These are phyloP conservation scores for Santalum album DNA, from an alignment of 164 flowering plant species.

Conservation along the genomic window DNA sequence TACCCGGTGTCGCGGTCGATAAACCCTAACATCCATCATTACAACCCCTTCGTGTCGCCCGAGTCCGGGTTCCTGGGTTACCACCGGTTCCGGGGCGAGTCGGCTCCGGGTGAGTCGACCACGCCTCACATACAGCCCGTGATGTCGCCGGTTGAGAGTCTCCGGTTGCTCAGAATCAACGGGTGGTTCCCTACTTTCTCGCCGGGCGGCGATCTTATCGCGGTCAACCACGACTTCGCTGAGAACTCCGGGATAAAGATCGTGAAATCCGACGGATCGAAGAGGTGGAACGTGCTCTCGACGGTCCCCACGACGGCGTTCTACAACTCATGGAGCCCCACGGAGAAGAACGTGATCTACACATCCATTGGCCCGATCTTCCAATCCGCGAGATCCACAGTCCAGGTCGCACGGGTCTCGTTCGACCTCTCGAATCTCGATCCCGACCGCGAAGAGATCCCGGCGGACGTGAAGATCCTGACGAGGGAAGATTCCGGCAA, in stretches of 20 bases:
- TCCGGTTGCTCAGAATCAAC: slow-evolving; percentile 47
- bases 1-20: slow-evolving; percentile 40
- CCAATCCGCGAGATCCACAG: slow-evolving; percentile 35
- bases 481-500: slow-evolving; percentile 68
- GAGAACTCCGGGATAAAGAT: slow-evolving; percentile 35
- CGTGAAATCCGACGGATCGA: slow-evolving; percentile 61
- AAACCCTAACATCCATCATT: slow-evolving; percentile 63
- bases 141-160: slow-evolving; percentile 34
- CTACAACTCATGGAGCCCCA: slow-evolving; percentile 57
- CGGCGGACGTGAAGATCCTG: slow-evolving; percentile 38
- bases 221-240: slow-evolving; percentile 44
- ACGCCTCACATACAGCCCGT: slow-evolving; percentile 53
- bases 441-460: slow-evolving; percentile 31
- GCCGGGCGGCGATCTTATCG: slow-evolving; percentile 45
- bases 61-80: slow-evolving; percentile 51
- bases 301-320: slow-evolving; percentile 38
- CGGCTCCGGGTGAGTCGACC: slow-evolving; percentile 28
- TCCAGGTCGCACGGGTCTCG: slow-evolving; percentile 66
- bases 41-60: slow-evolving; percentile 77
- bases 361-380: slow-evolving; percentile 73
- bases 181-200: slow-evolving; percentile 66
- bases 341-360: slow-evolving; percentile 52
- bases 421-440: slow-evolving; percentile 31
- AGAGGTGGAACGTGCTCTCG: slow-evolving; percentile 51
- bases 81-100: slow-evolving; percentile 77